phyloP scores from a whole-genome alignment of 2,329 filamentous ascomycete species.

The Venturia nashicola region DNA sequence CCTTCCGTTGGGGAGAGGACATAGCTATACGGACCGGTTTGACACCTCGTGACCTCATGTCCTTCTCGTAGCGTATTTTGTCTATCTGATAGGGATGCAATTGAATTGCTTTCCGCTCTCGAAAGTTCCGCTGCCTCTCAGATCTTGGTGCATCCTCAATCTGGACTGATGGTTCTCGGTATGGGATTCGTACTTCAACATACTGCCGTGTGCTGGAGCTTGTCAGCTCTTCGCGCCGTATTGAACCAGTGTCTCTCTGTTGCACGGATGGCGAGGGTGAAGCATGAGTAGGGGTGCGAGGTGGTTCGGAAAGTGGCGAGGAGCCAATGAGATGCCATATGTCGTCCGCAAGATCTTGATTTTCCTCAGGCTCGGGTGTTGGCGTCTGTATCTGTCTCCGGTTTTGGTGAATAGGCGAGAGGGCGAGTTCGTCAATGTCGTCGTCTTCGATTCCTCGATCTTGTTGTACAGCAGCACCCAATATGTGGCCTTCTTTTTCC shows the following conservation, averaged over 20 bases:
- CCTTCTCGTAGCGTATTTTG: slow-evolving; percentile 29
- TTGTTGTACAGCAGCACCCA: neutral
- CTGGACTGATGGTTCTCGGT: neutral
- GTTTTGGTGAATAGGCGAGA: neutral
- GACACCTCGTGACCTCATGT: slow-evolving; percentile 30
- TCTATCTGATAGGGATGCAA: slow-evolving; percentile 36
- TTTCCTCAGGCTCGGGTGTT: neutral
- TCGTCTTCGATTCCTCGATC: neutral
- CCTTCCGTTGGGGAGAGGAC: slow-evolving; percentile 3
- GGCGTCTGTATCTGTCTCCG: neutral
- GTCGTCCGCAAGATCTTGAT: neutral
- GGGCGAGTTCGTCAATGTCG: neutral
- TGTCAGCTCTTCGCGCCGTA: neutral
- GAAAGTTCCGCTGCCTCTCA: slow-evolving; percentile 21
- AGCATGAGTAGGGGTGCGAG: neutral
- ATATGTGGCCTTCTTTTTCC: neutral
- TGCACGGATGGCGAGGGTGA: neutral
- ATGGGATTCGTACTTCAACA: slow-evolving; percentile 2
- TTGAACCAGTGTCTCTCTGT: neutral
- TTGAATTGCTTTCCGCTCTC: slow-evolving; percentile 35
- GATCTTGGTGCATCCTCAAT: neutral
- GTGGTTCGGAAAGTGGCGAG: neutral
- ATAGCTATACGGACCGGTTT: slow-evolving; percentile 26
- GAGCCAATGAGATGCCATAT: neutral
- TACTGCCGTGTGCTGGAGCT: neutral